These are phyloP conservation scores for Fusarium avenaceum DNA, from an alignment of 2,329 filamentous ascomycete species.

Conservation along the genomic window DNA sequence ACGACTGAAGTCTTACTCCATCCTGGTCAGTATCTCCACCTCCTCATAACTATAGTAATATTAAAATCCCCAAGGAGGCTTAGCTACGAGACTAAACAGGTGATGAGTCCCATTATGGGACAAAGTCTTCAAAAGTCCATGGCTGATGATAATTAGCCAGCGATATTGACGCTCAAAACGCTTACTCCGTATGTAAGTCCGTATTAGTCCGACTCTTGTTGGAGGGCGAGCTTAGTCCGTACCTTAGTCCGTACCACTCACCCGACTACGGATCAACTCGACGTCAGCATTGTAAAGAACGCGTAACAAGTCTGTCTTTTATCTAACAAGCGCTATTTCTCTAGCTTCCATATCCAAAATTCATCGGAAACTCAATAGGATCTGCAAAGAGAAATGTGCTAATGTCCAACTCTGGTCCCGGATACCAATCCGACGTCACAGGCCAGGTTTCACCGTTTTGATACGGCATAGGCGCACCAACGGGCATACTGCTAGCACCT, in stretches of 20 bases:
- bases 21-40: neutral
- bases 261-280: neutral
- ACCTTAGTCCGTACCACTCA: conserved; percentile 19
- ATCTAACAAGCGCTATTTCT: neutral
- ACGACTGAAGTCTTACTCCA: neutral
- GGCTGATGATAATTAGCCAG: neutral
- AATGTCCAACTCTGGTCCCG: conserved; percentile 21
- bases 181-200: conserved; percentile 2
- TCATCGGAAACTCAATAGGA: conserved; percentile 25
- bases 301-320: neutral
- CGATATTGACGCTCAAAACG: neutral
- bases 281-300: rapidly evolving
- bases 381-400: conserved; percentile 38
- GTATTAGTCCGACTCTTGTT: neutral
- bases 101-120: neutral
- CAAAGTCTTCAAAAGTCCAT: neutral
- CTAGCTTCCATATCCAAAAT: conserved; percentile 3
- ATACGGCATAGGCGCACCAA: neutral
- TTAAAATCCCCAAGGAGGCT: neutral
- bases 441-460: conserved; percentile 7
- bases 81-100: neutral
- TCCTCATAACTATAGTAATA: neutral
- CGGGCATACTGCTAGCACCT: neutral
- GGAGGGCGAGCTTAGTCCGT: conserved; percentile 14
- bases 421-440: conserved; percentile 14